Percentiles rank a stretch among this genome's conserved stretches.
Evolutionary conservation across 345 rosid genomes (phyloP).

Genomic region (Brassica rapa): DNA sequence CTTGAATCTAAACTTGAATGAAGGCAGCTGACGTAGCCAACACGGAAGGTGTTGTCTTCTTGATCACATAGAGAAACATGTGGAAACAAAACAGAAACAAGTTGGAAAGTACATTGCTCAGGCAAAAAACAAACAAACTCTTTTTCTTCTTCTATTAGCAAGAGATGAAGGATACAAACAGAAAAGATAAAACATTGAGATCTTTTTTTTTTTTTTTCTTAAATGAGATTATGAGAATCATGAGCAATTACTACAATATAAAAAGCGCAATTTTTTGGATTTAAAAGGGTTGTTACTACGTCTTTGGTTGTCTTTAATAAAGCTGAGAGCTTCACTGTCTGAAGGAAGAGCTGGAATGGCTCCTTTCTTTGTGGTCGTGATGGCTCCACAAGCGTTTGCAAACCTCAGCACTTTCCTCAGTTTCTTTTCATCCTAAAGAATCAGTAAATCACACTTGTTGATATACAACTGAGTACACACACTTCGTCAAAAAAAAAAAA

Average conservation of each 20-base stretch:
- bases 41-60: neutral
- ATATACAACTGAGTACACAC: neutral
- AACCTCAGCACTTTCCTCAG: conserved; percentile 71
- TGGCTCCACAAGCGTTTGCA: conserved; percentile 94
- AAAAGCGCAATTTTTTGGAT: neutral
- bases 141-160: neutral
- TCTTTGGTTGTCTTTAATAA: conserved; percentile 43
- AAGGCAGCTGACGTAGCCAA: conserved; percentile 54
- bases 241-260: neutral
- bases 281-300: neutral
- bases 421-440: conserved; percentile 58
- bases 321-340: conserved; percentile 49
- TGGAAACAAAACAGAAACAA: neutral
- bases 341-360: conserved; percentile 94
- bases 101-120: neutral
- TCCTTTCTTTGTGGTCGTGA: conserved; percentile 93
- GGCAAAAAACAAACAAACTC: neutral
- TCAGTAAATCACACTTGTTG: neutral
- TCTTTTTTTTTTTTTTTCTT: neutral
- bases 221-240: neutral
- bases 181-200: neutral
- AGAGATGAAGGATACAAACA: neutral
- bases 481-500: neutral
- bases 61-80: neutral
- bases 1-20: conserved; percentile 44